Conservation (phyloP, 2,329 filamentous ascomycete species). For the Xylaria digitata region DNA sequence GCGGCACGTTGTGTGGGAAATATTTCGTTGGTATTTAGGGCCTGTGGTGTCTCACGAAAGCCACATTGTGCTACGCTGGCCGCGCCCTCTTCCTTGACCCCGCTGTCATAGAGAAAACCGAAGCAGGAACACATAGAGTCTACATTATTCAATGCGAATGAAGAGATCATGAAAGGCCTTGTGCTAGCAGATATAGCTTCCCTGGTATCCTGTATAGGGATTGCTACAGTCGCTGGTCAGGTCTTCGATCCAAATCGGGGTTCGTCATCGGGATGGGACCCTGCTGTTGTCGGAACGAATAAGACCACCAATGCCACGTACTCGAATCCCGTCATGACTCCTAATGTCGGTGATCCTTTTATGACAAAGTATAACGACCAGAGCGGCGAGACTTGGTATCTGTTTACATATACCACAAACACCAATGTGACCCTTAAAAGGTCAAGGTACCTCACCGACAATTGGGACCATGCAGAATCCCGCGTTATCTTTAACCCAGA, state of each 20-base stretch:
- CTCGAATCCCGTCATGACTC: conserved; percentile 55
- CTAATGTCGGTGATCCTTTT: conserved; percentile 55
- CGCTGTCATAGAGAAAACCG: not conserved
- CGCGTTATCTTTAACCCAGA: conserved; percentile 53
- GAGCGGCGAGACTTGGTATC: conserved; percentile 53
- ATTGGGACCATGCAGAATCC: conserved; percentile 55
- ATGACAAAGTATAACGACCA: conserved; percentile 51
- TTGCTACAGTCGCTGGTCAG: conserved; percentile 39
- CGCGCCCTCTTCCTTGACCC: not conserved
- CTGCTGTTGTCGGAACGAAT: conserved; percentile 50
- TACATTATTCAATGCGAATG: not conserved
- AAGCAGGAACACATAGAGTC: conserved; percentile 13
- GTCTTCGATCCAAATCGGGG: conserved; percentile 51
- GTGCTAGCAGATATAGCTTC: conserved; percentile 3
- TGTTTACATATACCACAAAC: conserved; percentile 56
- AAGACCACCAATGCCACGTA: conserved; percentile 53
- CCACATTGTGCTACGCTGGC: not conserved
- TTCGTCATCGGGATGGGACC: conserved; percentile 48
- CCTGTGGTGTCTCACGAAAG: conserved; percentile 11
- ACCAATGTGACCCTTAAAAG: conserved; percentile 55
- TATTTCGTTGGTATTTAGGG: conserved; percentile 24
- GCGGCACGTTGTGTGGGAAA: not conserved
- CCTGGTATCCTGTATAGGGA: conserved; percentile 25
- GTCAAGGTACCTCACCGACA: conserved; percentile 53
- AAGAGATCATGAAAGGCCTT: conserved; percentile 29